Evolutionary conservation across 371 early-diverging fungal genomes (phyloP).

Genomic region (Mucor mucedo): DNA sequence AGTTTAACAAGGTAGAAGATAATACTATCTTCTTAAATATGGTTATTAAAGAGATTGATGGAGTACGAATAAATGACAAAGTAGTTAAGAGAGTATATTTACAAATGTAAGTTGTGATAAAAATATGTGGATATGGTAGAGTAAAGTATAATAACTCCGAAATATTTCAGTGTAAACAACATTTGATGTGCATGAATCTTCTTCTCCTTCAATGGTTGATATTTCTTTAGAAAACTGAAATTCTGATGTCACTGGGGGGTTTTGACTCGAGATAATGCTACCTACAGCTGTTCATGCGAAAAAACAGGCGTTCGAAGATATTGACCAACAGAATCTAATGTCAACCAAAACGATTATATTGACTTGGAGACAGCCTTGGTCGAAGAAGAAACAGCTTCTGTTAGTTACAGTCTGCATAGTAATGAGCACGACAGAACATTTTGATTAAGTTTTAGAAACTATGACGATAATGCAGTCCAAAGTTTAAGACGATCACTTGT

Average conservation of each 20-base stretch:
- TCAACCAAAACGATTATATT: slow-evolving; percentile 13
- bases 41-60: slow-evolving; percentile 6
- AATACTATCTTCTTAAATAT: neutral
- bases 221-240: no score
- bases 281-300: no score
- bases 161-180: no score
- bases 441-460: slow-evolving; percentile 13
- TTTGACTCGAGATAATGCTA: no score
- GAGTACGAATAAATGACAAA: neutral
- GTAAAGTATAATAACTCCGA: no score
- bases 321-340: no score
- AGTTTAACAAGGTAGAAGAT: no score
- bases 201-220: no score
- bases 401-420: neutral
- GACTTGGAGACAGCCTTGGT: slow-evolving; percentile 20
- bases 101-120: neutral
- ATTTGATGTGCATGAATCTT: no score
- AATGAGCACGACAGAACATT: slow-evolving; percentile 6
- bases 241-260: no score
- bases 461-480: slow-evolving; percentile 17
- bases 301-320: no score
- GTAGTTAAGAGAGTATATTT: neutral
- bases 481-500: slow-evolving; percentile 16
- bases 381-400: slow-evolving; percentile 13
- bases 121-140: no score